Conservation (phyloP, 2,329 filamentous ascomycete genomes). For the Penicillium sp. region DNA sequence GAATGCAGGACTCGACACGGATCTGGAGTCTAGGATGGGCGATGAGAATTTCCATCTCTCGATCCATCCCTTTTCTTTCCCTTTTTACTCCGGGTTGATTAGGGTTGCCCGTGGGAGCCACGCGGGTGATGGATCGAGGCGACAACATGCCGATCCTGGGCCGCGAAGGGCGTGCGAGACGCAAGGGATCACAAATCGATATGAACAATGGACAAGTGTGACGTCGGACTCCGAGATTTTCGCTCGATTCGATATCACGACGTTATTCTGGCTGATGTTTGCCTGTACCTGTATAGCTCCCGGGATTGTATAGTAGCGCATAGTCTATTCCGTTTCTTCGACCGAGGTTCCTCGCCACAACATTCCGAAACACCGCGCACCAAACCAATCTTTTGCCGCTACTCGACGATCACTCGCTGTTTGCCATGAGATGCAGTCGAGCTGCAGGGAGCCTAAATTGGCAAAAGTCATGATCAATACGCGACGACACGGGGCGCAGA, state of each 20-base stretch:
- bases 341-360: too few species aligned
- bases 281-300: too few species aligned
- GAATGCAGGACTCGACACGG: background rate
- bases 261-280: too few species aligned
- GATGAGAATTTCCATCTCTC: background rate
- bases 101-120: constrained; percentile 11
- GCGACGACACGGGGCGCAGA: constrained; percentile 12
- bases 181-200: constrained; percentile 14
- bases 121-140: constrained; percentile 5
- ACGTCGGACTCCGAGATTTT: constrained; percentile 7
- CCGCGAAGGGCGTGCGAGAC: constrained; percentile 7
- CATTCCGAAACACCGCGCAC: too few species aligned
- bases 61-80: background rate
- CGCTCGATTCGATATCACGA: background rate
- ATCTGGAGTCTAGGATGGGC: background rate
- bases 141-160: background rate
- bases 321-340: too few species aligned
- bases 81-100: constrained; percentile 1
- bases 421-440: too few species aligned
- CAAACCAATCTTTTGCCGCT: too few species aligned
- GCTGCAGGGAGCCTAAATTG: too few species aligned
- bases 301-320: too few species aligned
- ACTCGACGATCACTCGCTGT: too few species aligned
- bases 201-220: constrained; percentile 6
- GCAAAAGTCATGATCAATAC: too few species aligned